Evolutionary conservation across 225 moss, liverwort and hornwort species (phyloP).

Genomic region (Pseudoscleropodium purum): DNA sequence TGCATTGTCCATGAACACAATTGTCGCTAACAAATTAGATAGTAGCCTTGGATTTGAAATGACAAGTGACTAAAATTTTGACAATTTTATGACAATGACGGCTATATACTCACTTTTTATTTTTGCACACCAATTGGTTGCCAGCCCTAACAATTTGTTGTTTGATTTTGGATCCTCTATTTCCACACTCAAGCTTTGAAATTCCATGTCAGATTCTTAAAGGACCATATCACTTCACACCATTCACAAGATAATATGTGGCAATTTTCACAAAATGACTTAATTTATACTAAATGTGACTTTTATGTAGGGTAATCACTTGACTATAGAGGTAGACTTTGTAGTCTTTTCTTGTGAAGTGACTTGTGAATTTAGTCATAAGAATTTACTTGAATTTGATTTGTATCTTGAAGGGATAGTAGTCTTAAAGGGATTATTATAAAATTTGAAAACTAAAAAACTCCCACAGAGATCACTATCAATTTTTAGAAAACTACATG

Average conservation of each 20-base stretch:
- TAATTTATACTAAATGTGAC: too few relatives aligned
- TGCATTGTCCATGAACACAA: accelerated
- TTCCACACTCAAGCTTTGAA: neutral
- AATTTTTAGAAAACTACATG: too few relatives aligned
- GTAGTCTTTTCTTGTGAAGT: neutral
- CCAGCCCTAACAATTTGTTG: neutral
- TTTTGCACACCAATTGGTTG: neutral
- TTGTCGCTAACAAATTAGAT: accelerated
- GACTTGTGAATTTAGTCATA: neutral
- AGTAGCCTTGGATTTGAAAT: neutral
- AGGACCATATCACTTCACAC: accelerated
- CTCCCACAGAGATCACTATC: too few relatives aligned
- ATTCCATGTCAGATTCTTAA: neutral
- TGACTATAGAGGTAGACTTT: accelerated
- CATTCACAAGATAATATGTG: too few relatives aligned
- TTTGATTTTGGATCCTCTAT: neutral
- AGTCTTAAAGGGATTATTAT: neutral
- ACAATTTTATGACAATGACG: accelerated
- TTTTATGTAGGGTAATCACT: neutral
- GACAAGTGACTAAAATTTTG: neutral
- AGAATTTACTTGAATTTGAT: too few relatives aligned
- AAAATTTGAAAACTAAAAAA: neutral
- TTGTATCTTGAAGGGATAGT: accelerated
- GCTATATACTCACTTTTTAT: neutral
- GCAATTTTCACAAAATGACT: too few relatives aligned